Evolutionary conservation across 73 alveolate genomes (phyloP).

Genomic region (Paramecium pentaurelia): DNA sequence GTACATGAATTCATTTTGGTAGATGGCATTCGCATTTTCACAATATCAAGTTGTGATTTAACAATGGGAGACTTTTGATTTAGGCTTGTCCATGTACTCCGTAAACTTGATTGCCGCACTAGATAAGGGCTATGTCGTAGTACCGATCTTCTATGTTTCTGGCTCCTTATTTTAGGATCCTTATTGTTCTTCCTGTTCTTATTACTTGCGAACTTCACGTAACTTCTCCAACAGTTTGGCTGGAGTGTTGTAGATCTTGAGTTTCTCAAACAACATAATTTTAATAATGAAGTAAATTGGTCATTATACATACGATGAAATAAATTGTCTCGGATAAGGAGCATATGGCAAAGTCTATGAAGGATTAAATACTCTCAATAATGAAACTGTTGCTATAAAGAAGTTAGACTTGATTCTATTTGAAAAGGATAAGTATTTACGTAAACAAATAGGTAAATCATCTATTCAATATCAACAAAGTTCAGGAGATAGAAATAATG

Average conservation of each 20-base stretch:
- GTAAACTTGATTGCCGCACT: background rate
- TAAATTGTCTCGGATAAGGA: constrained; percentile 21
- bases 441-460: background rate
- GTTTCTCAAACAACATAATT: constrained; percentile 41
- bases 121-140: background rate
- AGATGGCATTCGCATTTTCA: constrained; percentile 38
- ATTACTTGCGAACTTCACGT: background rate
- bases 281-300: constrained; percentile 28
- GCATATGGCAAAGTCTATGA: constrained; percentile 59
- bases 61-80: background rate
- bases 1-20: constrained; percentile 1
- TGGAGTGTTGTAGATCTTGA: constrained; percentile 35
- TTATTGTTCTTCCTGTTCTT: background rate
- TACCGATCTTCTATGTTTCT: background rate
- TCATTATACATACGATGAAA: constrained; percentile 36
- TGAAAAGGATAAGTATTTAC: constrained; percentile 18
- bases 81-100: background rate
- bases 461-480: background rate
- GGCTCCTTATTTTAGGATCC: background rate
- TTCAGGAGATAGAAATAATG: background rate
- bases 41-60: background rate
- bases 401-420: background rate
- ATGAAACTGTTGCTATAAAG: constrained; percentile 47
- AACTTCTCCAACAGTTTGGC: constrained; percentile 5
- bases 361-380: constrained; percentile 43